Base-by-base conservation (phyloP, 768 basidiomycete species). In the Tulasnella sp. region DNA sequence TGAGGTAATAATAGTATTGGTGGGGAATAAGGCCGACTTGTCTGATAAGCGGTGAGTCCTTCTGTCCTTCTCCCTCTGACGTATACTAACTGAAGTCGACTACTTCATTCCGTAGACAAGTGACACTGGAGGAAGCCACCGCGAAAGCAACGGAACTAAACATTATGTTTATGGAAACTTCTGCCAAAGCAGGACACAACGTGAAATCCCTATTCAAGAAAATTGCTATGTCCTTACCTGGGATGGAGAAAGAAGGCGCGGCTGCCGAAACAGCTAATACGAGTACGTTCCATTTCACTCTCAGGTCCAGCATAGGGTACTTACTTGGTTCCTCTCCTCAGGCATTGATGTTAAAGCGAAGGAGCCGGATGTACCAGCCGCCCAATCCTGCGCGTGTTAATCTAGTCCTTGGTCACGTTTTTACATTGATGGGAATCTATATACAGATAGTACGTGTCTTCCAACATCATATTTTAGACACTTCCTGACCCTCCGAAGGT, bases 161-260 rank as follows among this genome's bases (percentile, higher is more conserved):
- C 82, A 94, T 99, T 81, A 94, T 99, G 92, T 98, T 97, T 83
- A 99, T 99, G 92, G 98, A 99, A 86, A 99, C 98, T 11, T 98
- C 95, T 39, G 98, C 98, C 40, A 99, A 99, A 84, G 98, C 98
- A 9, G 98, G 98, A 3, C 98, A 99, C 84, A 99, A 99, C 81
- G 98, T 99, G 79, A 99, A 99, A 87, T 94, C 94, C 81, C 85
- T 99, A 81, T 99, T 99, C 88, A 96, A 98, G 87, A 99, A 99
- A 88, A 99, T 99, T 81, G 98, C 98, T 0, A 91, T 99, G 92
- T 96, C 96, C 2, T 85, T 99, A 73, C 97, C 98, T 26, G 98
- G 98, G 16, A 96, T 96, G 90, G 95, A 96, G 82, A 95, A 93
- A 83, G 93, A 92, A 46, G 87, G 78, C 48, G 81, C 81, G 18